Evolutionary conservation across 2,329 filamentous ascomycete genomes (phyloP), one percentile per base, ranked within the genome.

Genomic region (Claviceps fusiformis): DNA sequence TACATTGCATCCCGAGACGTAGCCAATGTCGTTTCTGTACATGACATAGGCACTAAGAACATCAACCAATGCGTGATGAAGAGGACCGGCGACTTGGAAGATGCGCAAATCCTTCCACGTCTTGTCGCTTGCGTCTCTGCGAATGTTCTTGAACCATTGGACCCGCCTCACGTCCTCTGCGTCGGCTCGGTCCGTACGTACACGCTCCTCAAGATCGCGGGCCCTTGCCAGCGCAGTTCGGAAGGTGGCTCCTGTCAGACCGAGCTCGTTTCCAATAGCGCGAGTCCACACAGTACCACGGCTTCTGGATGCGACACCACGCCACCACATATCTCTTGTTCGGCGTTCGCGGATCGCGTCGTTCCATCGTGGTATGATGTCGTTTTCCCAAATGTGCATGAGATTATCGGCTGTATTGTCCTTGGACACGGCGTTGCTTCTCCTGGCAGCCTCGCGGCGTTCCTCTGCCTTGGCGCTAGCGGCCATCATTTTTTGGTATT

Each of bases 401-500:
- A 79, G 63, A 52, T 72, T 77, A 62, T 76, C 77, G 7, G 76
- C 78, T 0, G 73, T 75, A 53, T 73, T 76, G 60, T 84, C 82
- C 55, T 76, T 75, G 58, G 68, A 75, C 46, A 74, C 76, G 19
- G 75, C 75, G 63, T 75, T 78, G 60, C 69, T 77, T 64, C 70
- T 71, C 54, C 74, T 74, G 17, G 74, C 71, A 0, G 74, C 75
- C 60, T 84, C 80, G 59, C 72, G 80, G 63, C 78, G 78, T 56
- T 79, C 77, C 37, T 85, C 82, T 0, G 80, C 77, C 62, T 81
- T 80, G 53, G 74, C 68, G 60, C 81, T 83, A 48, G 73, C 74
- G 0, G 75, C 77, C 85, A 92, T 88, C 86, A 93, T 91, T 67
- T 79, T 83, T 70, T 91, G 85, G 65, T 91, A 93, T 66, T 93